Evolutionary conservation across 2,329 filamentous ascomycete species (phyloP).

Genomic region (Pseudogymnoascus sp.): DNA sequence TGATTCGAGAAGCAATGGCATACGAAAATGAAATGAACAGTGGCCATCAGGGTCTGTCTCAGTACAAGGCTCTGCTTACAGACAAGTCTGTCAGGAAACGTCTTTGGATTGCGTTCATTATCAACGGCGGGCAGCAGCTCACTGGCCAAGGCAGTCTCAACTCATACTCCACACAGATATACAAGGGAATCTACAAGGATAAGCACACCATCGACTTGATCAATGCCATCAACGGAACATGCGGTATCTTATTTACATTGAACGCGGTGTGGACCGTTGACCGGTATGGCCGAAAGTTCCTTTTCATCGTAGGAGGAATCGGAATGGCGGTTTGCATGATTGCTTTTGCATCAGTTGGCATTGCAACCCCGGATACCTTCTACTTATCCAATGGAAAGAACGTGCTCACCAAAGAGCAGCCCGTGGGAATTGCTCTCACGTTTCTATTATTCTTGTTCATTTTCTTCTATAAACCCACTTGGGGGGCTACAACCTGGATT

Average conservation of each 20-base stretch:
- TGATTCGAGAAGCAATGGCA: slow-evolving; percentile 60
- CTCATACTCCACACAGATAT: slow-evolving; percentile 65
- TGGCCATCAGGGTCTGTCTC: slow-evolving; percentile 54
- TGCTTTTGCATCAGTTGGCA: slow-evolving; percentile 49
- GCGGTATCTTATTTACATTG: slow-evolving; percentile 63
- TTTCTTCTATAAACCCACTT: slow-evolving; percentile 61
- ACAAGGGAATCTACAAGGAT: slow-evolving; percentile 59
- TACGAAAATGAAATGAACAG: slow-evolving; percentile 64
- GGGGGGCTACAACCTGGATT: slow-evolving; percentile 66
- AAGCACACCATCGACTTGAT: slow-evolving; percentile 58
- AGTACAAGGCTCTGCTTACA: slow-evolving; percentile 59
- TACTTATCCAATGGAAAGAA: not conserved
- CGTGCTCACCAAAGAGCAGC: slow-evolving; percentile 45
- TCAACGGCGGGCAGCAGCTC: slow-evolving; percentile 65
- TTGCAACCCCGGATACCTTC: slow-evolving; percentile 40
- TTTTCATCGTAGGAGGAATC: slow-evolving; percentile 58
- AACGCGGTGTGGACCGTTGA: slow-evolving; percentile 68
- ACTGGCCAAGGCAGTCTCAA: slow-evolving; percentile 67
- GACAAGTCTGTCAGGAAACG: slow-evolving; percentile 60
- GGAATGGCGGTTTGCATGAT: slow-evolving; percentile 67
- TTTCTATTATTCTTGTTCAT: slow-evolving; percentile 60
- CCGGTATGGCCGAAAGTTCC: slow-evolving; percentile 60
- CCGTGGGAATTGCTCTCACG: slow-evolving; percentile 60
- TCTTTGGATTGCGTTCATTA: slow-evolving; percentile 53
- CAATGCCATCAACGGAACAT: slow-evolving; percentile 66